Conservation (phyloP, 164 flowering plant species). For the Stephania japonica region DNA sequence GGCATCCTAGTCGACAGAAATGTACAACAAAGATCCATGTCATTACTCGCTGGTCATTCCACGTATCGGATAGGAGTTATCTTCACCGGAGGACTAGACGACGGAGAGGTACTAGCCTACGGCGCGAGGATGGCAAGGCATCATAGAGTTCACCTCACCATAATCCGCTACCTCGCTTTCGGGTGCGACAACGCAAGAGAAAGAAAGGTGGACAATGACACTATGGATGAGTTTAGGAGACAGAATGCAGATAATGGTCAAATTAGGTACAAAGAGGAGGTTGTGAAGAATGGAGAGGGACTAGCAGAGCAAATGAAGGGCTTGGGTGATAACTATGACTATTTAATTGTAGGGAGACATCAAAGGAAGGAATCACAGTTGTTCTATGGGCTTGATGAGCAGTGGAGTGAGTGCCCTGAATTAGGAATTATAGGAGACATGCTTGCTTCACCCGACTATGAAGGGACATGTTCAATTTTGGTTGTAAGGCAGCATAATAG, state of each 20-base stretch:
- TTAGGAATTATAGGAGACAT: slow-evolving; percentile 52
- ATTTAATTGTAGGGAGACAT: slow-evolving; percentile 40
- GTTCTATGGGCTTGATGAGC: slow-evolving; percentile 23
- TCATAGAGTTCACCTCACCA: slow-evolving; percentile 22
- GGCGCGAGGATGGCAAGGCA: slow-evolving; percentile 35
- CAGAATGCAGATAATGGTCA: slow-evolving; percentile 15
- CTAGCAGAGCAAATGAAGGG: slow-evolving; percentile 11
- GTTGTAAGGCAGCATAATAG: slow-evolving; percentile 41
- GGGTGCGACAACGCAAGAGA: slow-evolving; percentile 15
- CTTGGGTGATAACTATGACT: slow-evolving; percentile 21
- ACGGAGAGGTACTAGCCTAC: slow-evolving; percentile 39
- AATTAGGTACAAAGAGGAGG: slow-evolving; percentile 29
- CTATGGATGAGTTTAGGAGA: slow-evolving; percentile 21
- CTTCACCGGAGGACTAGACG: slow-evolving; percentile 47
- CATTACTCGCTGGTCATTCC: slow-evolving; percentile 13
- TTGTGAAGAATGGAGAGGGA: slow-evolving; percentile 31
- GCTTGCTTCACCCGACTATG: slow-evolving; percentile 31
- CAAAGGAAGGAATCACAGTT: slow-evolving; percentile 22
- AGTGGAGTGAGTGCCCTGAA: slow-evolving; percentile 47
- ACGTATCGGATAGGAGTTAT: slow-evolving; percentile 26
- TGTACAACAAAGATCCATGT: background rate
- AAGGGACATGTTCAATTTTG: slow-evolving; percentile 21
- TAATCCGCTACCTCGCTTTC: slow-evolving; percentile 23
- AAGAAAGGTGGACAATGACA: slow-evolving; percentile 18
- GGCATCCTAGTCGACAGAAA: slow-evolving; percentile 48